A percentile compares a stretch with the other conserved stretches of the same genome.
These are phyloP conservation scores for Emericellopsis atlantica DNA, from an alignment of 2,329 filamentous ascomycete genomes.

Conservation along the genomic window DNA sequence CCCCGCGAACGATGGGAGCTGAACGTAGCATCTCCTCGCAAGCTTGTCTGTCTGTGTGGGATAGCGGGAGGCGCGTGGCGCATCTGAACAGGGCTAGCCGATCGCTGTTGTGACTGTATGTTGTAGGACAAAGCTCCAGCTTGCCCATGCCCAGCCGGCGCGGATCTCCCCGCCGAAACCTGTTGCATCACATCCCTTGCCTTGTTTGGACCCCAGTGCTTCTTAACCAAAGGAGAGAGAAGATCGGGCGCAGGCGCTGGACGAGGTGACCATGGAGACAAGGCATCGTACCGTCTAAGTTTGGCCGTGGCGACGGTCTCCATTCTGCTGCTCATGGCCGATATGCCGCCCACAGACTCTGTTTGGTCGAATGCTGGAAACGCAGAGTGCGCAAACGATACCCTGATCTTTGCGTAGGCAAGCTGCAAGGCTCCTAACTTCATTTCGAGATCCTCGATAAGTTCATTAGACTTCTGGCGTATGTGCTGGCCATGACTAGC, in stretches of 20 bases:
- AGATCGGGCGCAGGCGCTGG: conserved; percentile 20
- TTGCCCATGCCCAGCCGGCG: too few species aligned
- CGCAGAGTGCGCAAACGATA: conserved; percentile 44
- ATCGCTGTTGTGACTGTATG: too few species aligned
- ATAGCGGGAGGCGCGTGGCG: conserved; percentile 1
- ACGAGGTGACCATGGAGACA: conserved; percentile 39
- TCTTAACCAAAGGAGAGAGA: conserved; percentile 30
- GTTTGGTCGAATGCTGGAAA: conserved; percentile 25
- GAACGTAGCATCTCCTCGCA: neutral
- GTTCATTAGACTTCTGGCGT: conserved; percentile 34
- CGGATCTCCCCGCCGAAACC: conserved; percentile 7
- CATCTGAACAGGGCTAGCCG: too few species aligned
- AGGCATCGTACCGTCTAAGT: conserved; percentile 32
- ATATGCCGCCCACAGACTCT: conserved; percentile 17
- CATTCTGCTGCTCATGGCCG: conserved; percentile 30
- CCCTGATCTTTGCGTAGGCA: conserved; percentile 36
- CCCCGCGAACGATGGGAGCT: neutral
- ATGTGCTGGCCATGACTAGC: conserved; percentile 9
- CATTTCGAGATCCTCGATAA: conserved; percentile 46
- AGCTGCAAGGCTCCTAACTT: conserved; percentile 36
- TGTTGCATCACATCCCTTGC: conserved; percentile 27
- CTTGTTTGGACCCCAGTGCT: conserved; percentile 33
- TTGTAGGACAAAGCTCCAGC: too few species aligned
- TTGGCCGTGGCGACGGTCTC: conserved; percentile 38
- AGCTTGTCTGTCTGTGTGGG: conserved; percentile 1